phyloP scores from a whole-genome alignment of 1,284 basidiomycete species.

The Heterobasidion parviporum region DNA sequence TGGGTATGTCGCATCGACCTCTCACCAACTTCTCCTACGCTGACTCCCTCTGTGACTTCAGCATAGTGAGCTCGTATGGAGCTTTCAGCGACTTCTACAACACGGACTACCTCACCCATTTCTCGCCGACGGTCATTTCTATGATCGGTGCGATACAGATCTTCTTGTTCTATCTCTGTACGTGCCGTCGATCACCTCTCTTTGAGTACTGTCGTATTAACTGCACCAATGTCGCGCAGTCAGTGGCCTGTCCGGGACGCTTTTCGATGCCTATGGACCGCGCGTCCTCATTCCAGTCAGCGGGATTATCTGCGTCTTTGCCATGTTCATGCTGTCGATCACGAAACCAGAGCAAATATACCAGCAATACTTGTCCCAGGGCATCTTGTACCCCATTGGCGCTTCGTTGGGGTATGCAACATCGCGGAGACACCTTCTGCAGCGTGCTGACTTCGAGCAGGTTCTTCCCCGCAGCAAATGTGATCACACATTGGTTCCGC shows the following conservation, averaged over 20 bases:
- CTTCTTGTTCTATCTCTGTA: constrained; percentile 19
- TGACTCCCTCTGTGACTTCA: background rate
- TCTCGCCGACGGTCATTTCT: constrained; percentile 18
- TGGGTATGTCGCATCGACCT: constrained; percentile 11
- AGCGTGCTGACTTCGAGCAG: background rate
- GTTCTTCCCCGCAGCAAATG: constrained; percentile 6
- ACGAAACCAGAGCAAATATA: constrained; percentile 20
- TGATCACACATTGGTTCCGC: constrained; percentile 13
- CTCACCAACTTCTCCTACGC: background rate
- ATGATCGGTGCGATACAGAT: constrained; percentile 22
- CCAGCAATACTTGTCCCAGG: constrained; percentile 20
- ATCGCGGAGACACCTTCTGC: background rate
- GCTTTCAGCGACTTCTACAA: constrained; percentile 20
- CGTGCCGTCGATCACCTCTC: background rate
- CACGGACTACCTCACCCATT: constrained; percentile 16
- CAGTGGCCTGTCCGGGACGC: constrained; percentile 12
- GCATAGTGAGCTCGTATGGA: constrained; percentile 18
- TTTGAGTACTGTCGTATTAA: background rate
- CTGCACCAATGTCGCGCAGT: constrained; percentile 5
- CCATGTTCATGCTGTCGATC: constrained; percentile 19
- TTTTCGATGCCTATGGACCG: constrained; percentile 20
- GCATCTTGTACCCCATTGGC: constrained; percentile 17
- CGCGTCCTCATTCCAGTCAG: constrained; percentile 17
- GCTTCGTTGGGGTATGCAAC: constrained; percentile 16
- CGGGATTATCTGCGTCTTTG: constrained; percentile 15